Conservation (phyloP, 208 protist genomes). For the Leishmania turanica region DNA sequence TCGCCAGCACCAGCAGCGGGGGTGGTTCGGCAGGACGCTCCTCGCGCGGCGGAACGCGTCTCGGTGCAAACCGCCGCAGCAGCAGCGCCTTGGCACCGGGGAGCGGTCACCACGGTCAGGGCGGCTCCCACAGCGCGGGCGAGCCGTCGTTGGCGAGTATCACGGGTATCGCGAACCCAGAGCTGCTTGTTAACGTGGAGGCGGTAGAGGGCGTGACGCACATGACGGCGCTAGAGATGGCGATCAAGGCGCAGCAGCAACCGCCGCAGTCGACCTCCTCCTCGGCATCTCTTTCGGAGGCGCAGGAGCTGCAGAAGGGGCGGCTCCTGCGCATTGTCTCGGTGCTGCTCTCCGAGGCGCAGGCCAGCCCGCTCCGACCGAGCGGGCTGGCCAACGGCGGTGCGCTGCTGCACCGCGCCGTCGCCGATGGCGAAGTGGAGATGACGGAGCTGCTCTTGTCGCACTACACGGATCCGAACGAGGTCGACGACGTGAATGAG, state of each 20-base stretch:
- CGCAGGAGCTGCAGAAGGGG: background rate
- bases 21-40: background rate
- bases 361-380: constrained; percentile 45
- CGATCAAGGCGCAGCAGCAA: constrained; percentile 38
- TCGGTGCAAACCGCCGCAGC: constrained; percentile 11
- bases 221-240: constrained; percentile 73
- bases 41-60: constrained; percentile 11
- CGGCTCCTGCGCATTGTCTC: constrained; percentile 35
- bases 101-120: background rate
- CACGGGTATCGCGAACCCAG: constrained; percentile 5
- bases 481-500: constrained; percentile 59
- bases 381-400: constrained; percentile 57
- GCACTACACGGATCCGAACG: constrained; percentile 70
- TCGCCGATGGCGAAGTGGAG: constrained; percentile 38
- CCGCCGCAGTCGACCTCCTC: background rate
- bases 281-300: background rate
- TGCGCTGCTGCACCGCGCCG: constrained; percentile 60
- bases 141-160: background rate
- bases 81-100: background rate
- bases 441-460: constrained; percentile 57
- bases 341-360: constrained; percentile 51
- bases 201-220: constrained; percentile 44
- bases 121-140: background rate
- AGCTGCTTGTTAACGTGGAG: constrained; percentile 56
- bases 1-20: background rate